phyloP scores from a whole-genome alignment of 2,329 filamentous ascomycete genomes.

The Ascochyta pisi region DNA sequence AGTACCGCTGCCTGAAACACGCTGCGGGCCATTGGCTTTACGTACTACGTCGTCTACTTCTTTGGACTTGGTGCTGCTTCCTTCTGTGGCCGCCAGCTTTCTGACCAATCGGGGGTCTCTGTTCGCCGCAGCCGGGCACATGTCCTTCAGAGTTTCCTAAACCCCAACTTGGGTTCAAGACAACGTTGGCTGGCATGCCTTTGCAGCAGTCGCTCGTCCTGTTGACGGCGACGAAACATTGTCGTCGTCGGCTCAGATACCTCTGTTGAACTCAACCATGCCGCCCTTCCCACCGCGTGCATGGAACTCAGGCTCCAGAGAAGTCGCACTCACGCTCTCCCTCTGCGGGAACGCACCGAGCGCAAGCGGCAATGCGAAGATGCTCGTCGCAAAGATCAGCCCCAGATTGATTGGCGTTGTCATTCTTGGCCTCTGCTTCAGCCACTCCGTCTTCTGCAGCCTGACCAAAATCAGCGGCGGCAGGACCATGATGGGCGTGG shows the following conservation, averaged over 20 bases:
- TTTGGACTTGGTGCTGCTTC: slow-evolving; percentile 10
- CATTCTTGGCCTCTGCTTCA: slow-evolving; percentile 76
- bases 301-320: slow-evolving; percentile 86
- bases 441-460: slow-evolving; percentile 83
- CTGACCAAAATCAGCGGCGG: slow-evolving; percentile 85
- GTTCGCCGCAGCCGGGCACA: slow-evolving; percentile 15
- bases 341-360: slow-evolving; percentile 92
- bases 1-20: slow-evolving; percentile 23
- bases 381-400: slow-evolving; percentile 83
- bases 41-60: neutral
- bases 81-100: neutral
- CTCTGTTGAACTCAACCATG: slow-evolving; percentile 94
- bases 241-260: slow-evolving; percentile 65
- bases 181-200: neutral
- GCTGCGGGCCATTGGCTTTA: slow-evolving; percentile 1
- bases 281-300: slow-evolving; percentile 78
- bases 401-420: slow-evolving; percentile 85
- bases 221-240: neutral
- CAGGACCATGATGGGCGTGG: slow-evolving; percentile 95
- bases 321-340: slow-evolving; percentile 77
- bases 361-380: slow-evolving; percentile 87
- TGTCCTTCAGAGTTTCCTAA: neutral
- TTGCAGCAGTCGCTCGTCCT: neutral
- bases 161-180: neutral
- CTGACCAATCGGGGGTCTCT: slow-evolving; percentile 32